Conservation (phyloP, 2,329 filamentous ascomycete genomes). For the Alternaria postmessia region DNA sequence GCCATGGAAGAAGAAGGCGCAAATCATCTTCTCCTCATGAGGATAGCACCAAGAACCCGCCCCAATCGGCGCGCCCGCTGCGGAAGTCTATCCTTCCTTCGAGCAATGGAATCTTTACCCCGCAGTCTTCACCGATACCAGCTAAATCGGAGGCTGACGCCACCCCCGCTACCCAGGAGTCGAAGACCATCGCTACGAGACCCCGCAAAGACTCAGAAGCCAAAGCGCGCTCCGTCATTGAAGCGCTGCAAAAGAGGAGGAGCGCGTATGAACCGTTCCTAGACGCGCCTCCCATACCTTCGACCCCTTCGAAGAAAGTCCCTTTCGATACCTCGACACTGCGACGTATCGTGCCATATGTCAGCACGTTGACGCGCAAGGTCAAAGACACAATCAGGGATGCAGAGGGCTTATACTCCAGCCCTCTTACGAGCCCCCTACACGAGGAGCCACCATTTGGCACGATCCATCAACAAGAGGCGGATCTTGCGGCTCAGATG, state of each 20-base stretch:
- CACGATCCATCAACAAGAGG: slow-evolving; percentile 45
- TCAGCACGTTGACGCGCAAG: slow-evolving; percentile 57
- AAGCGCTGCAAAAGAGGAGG: slow-evolving; percentile 64
- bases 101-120: slow-evolving; percentile 48
- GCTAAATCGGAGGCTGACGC: slow-evolving; percentile 35
- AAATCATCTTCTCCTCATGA: slow-evolving; percentile 43
- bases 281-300: slow-evolving; percentile 38
- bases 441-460: slow-evolving; percentile 49
- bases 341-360: slow-evolving; percentile 66
- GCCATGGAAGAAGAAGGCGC: slow-evolving; percentile 37
- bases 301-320: slow-evolving; percentile 59
- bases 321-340: slow-evolving; percentile 72
- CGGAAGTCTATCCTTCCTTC: slow-evolving; percentile 49
- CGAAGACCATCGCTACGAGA: slow-evolving; percentile 48
- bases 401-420: slow-evolving; percentile 58
- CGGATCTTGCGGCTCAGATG: slow-evolving; percentile 48
- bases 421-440: slow-evolving; percentile 49
- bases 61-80: slow-evolving; percentile 33
- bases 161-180: slow-evolving; percentile 34
- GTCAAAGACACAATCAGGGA: slow-evolving; percentile 59
- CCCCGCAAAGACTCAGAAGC: slow-evolving; percentile 65
- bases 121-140: slow-evolving; percentile 43
- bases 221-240: slow-evolving; percentile 69
- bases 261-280: slow-evolving; percentile 40
- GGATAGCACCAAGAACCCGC: slow-evolving; percentile 31